phyloP scores from a whole-genome alignment of 805 yeast genomes.

The Saccharomycopsis malanga region DNA sequence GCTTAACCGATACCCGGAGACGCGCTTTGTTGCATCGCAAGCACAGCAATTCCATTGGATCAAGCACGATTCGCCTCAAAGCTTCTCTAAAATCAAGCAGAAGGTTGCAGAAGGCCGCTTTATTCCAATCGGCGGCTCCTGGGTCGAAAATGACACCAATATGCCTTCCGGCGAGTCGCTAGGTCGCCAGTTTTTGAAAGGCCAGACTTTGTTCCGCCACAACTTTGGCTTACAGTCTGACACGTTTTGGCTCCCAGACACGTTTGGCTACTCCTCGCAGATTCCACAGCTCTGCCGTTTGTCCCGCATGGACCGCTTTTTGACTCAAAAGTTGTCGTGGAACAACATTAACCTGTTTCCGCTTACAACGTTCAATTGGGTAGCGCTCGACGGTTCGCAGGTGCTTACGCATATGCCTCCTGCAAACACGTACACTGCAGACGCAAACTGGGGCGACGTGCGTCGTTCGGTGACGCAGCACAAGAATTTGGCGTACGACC shows the following conservation, averaged over 20 bases:
- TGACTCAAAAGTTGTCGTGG: conserved; percentile 95
- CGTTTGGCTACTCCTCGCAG: conserved; percentile 94
- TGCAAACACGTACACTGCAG: conserved; percentile 89
- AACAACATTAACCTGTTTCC: conserved; percentile 91
- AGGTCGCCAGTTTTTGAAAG: conserved; percentile 80
- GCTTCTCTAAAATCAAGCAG: conserved; percentile 51
- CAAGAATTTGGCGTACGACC: conserved; percentile 74
- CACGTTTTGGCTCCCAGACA: conserved; percentile 93
- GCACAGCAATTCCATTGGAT: conserved; percentile 96
- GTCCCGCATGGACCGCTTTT: conserved; percentile 78
- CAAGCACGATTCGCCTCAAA: conserved; percentile 75
- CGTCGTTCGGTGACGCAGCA: conserved; percentile 72
- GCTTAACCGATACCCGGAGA: conserved; percentile 86
- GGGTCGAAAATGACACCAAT: conserved; percentile 98
- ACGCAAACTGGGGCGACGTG: conserved; percentile 90
- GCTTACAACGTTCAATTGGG: conserved; percentile 88
- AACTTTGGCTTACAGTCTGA: conserved; percentile 72
- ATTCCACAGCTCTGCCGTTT: conserved; percentile 85
- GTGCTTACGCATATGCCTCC: conserved; percentile 98
- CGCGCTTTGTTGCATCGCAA: conserved; percentile 89
- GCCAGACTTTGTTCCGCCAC: conserved; percentile 77
- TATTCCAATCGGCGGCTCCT: conserved; percentile 90
- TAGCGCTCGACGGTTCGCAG: conserved; percentile 89
- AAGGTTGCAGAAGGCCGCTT: conserved; percentile 66
- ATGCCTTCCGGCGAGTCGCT: conserved; percentile 92